phyloP scores from a whole-genome alignment of 805 yeast species.

The Lipomyces sp. region DNA sequence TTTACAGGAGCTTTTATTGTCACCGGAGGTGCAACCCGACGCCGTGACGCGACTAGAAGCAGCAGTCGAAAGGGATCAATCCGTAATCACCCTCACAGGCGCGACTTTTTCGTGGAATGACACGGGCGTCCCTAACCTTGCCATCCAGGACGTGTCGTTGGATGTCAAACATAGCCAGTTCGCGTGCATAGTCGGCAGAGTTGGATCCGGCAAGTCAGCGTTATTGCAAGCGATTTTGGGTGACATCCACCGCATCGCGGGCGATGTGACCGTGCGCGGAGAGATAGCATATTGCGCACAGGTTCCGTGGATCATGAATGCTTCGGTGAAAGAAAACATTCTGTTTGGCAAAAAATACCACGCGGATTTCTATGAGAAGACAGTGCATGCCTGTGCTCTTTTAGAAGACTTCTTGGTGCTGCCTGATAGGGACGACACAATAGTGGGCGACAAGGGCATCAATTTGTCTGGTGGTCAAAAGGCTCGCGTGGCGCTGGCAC shows the following conservation, averaged over 20 bases:
- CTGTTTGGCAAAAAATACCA: conserved; percentile 77
- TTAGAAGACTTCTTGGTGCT: conserved; percentile 80
- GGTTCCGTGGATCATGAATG: conserved; percentile 92
- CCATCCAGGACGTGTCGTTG: conserved; percentile 62
- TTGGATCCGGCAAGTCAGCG: conserved; percentile 88
- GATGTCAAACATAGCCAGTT: conserved; percentile 69
- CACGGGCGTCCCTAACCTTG: conserved; percentile 66
- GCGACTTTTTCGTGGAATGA: conserved; percentile 58
- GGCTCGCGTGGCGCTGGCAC: conserved; percentile 90
- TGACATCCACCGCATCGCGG: conserved; percentile 71
- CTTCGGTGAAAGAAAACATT: conserved; percentile 79
- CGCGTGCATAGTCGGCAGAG: conserved; percentile 82
- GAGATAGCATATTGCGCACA: conserved; percentile 41
- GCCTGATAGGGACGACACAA: conserved; percentile 85
- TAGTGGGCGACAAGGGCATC: conserved; percentile 96
- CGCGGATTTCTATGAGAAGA: conserved; percentile 69
- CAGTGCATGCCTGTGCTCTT: conserved; percentile 84
- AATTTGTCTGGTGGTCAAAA: conserved; percentile 96
- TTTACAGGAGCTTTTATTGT: conserved; percentile 65
- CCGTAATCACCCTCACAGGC: conserved; percentile 41
- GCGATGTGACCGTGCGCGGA: conserved; percentile 70
- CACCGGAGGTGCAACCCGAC: conserved; percentile 72
- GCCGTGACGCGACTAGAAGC: conserved; percentile 60
- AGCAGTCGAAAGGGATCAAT: conserved; percentile 67
- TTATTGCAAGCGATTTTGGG: conserved; percentile 77